Conservation (phyloP, 768 basidiomycete genomes). For the Tulasnella sp. region DNA sequence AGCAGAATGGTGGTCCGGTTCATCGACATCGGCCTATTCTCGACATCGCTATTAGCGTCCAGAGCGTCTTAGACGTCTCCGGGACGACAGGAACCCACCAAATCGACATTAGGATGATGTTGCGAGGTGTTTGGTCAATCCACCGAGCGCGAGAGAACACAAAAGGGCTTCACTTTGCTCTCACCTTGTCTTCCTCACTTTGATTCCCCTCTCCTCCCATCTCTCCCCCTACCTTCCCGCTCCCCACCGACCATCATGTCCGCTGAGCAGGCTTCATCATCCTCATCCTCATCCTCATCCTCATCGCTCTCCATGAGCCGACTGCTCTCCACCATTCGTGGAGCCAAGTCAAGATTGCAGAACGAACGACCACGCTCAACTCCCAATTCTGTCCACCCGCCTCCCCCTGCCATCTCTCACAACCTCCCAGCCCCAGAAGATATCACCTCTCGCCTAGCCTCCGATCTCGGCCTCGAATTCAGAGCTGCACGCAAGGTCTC, state of each 20-base stretch:
- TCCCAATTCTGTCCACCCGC: background rate
- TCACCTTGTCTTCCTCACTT: background rate
- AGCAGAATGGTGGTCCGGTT: background rate
- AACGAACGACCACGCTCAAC: background rate
- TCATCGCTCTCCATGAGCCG: background rate
- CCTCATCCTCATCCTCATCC: background rate
- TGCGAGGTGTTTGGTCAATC: constrained; percentile 10
- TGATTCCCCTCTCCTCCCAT: background rate
- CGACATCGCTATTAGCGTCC: background rate
- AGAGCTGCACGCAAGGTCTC: constrained; percentile 8
- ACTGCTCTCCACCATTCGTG: background rate
- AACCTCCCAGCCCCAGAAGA: constrained; percentile 12
- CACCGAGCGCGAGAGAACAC: background rate
- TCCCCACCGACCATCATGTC: constrained; percentile 2
- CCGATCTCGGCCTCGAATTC: background rate
- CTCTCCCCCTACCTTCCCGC: background rate
- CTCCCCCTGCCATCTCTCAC: constrained; percentile 8
- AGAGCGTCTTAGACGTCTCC: background rate
- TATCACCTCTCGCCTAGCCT: constrained; percentile 12
- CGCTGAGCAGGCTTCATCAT: background rate
- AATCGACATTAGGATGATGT: background rate
- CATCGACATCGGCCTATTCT: background rate
- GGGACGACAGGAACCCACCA: background rate
- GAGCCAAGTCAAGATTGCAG: background rate
- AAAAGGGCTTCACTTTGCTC: constrained; percentile 13